These are phyloP conservation scores for Magnaporthiopsis incrustans DNA, from an alignment of 2,329 filamentous ascomycete genomes.

Conservation along the genomic window DNA sequence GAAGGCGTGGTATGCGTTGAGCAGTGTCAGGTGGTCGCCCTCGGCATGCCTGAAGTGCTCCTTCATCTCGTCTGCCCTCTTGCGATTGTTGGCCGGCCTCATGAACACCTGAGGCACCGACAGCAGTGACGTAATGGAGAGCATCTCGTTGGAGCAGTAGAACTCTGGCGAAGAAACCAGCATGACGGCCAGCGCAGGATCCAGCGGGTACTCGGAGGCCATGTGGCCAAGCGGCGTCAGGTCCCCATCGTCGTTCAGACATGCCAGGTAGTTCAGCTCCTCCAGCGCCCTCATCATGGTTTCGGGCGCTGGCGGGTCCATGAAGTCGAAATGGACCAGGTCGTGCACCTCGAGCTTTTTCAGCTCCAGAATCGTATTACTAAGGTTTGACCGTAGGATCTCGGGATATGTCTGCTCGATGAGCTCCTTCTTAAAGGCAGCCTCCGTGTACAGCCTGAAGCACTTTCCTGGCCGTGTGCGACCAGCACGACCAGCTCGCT, in stretches of 20 bases:
- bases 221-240: conserved; percentile 78
- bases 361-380: conserved; percentile 89
- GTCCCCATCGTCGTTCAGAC: conserved; percentile 92
- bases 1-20: conserved; percentile 98
- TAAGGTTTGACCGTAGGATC: conserved; percentile 86
- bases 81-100: conserved; percentile 74
- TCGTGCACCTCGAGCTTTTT: conserved; percentile 97
- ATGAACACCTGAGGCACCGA: conserved; percentile 94
- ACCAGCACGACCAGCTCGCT: conserved; percentile 96
- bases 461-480: conserved; percentile 98
- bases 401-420: conserved; percentile 97
- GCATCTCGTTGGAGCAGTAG: conserved; percentile 96
- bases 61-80: conserved; percentile 97
- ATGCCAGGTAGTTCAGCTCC: conserved; percentile 95
- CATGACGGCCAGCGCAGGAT: conserved; percentile 93
- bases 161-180: conserved; percentile 96
- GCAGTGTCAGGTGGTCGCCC: conserved; percentile 89
- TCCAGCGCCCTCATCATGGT: conserved; percentile 97
- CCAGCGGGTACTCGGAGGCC: conserved; percentile 91
- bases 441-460: conserved; percentile 92
- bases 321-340: conserved; percentile 94
- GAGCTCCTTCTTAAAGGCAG: conserved; percentile 93
- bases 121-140: conserved; percentile 87
- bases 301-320: conserved; percentile 96
- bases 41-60: conserved; percentile 84